Base-by-base conservation (phyloP, 1,284 basidiomycete species). In the Takashimella koratensis region DNA sequence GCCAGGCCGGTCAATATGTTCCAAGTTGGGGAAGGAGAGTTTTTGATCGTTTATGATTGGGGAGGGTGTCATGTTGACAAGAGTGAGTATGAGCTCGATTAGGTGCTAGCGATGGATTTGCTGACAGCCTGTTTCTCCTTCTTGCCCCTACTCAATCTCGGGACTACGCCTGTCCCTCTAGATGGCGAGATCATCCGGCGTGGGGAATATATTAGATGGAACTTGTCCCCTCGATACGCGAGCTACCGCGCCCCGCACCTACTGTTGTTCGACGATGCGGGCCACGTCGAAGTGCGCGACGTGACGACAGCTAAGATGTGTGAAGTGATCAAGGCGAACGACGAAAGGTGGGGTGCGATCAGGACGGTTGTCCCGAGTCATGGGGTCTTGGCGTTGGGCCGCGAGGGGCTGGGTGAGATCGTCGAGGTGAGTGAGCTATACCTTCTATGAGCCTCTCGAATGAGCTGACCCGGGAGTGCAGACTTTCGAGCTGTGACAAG, bases 361-460 rank as follows among this genome's bases (percentile, higher is more conserved):
- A 36, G 52, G 30, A 16, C 56, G 27, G 30, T 47, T 13, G 48
- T 63, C 36, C 41, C 50, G 11, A 62, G 54, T 39, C 62, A 62
- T 42, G 64, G 53, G 8, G 27, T 67, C 30, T 43, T 68, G 43
- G 63, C 51, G 1, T 43, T 63, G 40, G 45, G 47, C 10, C 30
- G 45, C 5, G 57, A 48, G 26, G 67, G 67, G 3, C 27, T 71
- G 45, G 30, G 68, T 19, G 59, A 67, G 54, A 49, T 70, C 36
- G 62, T 67, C 4, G 68, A 68, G 59, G 68, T 70, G 54, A 54
- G 67, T 61, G n/a, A n/a, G n/a, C n/a, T n/a, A n/a, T n/a, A n/a
- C n/a, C n/a, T n/a, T n/a, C n/a, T n/a, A n/a, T n/a, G n/a, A n/a
- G n/a, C n/a, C n/a, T n/a, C n/a, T n/a, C n/a, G n/a, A n/a, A n/a